These are phyloP conservation scores for Hemileccinum impolitum DNA, from an alignment of 768 basidiomycete species.

Conservation along the genomic window DNA sequence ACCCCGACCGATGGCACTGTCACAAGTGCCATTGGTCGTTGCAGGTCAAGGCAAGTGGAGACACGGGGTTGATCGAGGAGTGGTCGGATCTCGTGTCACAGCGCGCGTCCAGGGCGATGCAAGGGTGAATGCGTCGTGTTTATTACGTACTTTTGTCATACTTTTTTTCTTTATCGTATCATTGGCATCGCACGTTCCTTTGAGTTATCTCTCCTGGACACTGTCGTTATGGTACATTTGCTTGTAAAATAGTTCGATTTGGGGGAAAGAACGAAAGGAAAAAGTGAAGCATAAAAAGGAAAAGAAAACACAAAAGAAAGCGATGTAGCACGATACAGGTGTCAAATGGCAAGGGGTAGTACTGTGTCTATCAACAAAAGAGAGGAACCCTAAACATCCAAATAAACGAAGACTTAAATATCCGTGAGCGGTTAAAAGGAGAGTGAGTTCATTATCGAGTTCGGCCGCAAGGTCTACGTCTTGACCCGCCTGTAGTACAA, in stretches of 20 bases:
- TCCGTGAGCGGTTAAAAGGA: neutral
- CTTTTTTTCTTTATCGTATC: neutral
- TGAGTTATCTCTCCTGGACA: neutral
- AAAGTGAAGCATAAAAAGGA: neutral
- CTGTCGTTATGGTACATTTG: constrained; percentile 27
- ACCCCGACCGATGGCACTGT: constrained; percentile 34
- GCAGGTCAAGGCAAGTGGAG: constrained; percentile 1
- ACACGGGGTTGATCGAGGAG: constrained; percentile 2
- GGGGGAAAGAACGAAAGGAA: neutral
- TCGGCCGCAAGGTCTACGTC: constrained; percentile 13
- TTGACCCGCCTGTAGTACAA: constrained; percentile 71
- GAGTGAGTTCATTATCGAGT: neutral
- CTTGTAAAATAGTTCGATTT: constrained; percentile 26
- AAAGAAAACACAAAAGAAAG: neutral
- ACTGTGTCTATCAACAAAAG: constrained; percentile 5
- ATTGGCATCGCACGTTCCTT: neutral
- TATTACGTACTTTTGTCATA: neutral
- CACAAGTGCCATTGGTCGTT: constrained; percentile 43
- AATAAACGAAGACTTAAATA: constrained; percentile 29
- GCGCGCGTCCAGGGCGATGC: constrained; percentile 12
- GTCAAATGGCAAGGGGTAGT: constrained; percentile 11
- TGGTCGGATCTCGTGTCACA: constrained; percentile 15
- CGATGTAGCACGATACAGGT: constrained; percentile 23
- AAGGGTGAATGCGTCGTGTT: constrained; percentile 13
- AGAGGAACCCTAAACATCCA: constrained; percentile 16